Conservation (phyloP, 805 yeast species). For the Metahyphopichia silvanorum region DNA sequence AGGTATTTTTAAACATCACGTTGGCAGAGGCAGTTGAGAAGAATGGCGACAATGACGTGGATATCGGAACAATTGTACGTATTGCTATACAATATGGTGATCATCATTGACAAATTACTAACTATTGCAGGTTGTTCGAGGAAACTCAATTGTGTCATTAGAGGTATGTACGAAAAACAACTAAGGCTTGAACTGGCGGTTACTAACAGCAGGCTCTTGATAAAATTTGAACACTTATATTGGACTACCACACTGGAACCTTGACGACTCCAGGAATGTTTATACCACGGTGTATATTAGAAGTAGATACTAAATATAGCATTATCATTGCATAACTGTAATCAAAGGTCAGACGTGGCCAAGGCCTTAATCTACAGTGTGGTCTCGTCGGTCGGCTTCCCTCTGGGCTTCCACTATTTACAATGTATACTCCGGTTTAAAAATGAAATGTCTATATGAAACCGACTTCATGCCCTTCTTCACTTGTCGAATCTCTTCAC, state of each 20-base stretch:
- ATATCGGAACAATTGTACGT: constrained; percentile 62
- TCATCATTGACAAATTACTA: constrained; percentile 8
- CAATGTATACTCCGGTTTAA: too few species aligned
- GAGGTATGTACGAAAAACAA: constrained; percentile 47
- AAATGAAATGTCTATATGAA: too few species aligned
- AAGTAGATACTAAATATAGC: too few species aligned
- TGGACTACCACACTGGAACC: too few species aligned
- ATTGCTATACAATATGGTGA: constrained; percentile 1
- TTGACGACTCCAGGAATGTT: too few species aligned
- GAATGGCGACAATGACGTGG: constrained; percentile 45
- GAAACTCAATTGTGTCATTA: constrained; percentile 71
- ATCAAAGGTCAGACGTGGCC: too few species aligned
- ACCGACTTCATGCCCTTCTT: too few species aligned
- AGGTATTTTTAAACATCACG: constrained; percentile 68
- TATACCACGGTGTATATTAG: too few species aligned
- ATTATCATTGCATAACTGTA: too few species aligned
- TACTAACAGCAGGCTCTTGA: constrained; percentile 38
- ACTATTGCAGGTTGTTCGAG: constrained; percentile 55
- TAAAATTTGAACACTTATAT: constrained; percentile 25
- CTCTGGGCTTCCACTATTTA: too few species aligned
- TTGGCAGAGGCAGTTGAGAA: constrained; percentile 70
- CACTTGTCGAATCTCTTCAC: constrained; percentile 39
- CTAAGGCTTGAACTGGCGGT: neutral
- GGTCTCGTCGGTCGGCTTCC: too few species aligned
- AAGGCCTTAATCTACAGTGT: too few species aligned